These are phyloP conservation scores for Myxozyma sirexii DNA, from an alignment of 805 yeast species.

Conservation along the genomic window DNA sequence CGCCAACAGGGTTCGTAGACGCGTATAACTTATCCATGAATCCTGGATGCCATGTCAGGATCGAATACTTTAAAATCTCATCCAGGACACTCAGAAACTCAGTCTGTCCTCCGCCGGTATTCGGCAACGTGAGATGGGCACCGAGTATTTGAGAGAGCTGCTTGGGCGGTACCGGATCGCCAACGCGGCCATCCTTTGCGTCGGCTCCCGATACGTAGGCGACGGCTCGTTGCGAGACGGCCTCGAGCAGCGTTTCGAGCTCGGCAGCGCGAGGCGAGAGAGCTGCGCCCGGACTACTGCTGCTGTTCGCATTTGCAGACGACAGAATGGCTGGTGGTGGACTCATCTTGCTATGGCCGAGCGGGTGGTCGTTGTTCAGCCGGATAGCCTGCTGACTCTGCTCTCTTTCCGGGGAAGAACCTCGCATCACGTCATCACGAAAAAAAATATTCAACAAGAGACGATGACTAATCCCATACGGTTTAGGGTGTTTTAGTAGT, in stretches of 20 bases:
- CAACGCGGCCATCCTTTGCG: slow-evolving; percentile 50
- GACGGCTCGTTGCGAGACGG: slow-evolving; percentile 54
- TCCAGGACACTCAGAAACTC: slow-evolving; percentile 57
- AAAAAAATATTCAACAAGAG: neutral
- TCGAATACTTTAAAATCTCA: slow-evolving; percentile 63
- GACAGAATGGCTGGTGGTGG: slow-evolving; percentile 1
- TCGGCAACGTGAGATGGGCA: slow-evolving; percentile 14
- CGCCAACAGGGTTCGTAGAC: slow-evolving; percentile 82
- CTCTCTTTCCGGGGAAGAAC: too few relatives aligned
- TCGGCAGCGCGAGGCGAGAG: slow-evolving; percentile 47
- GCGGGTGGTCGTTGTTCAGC: too few relatives aligned
- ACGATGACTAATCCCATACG: neutral
- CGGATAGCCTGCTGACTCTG: too few relatives aligned
- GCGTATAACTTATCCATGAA: slow-evolving; percentile 84
- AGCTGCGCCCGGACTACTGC: neutral
- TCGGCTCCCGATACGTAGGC: slow-evolving; percentile 54
- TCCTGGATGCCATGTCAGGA: slow-evolving; percentile 86
- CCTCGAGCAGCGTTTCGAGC: slow-evolving; percentile 52
- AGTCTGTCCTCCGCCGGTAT: slow-evolving; percentile 35
- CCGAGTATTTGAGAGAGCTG: slow-evolving; percentile 20
- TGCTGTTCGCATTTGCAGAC: neutral
- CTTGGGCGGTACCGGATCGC: slow-evolving; percentile 40
- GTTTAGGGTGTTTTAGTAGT: neutral
- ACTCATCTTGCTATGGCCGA: neutral
- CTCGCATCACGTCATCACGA: neutral